Percentiles rank a stretch among this genome's conserved stretches.
Evolutionary conservation across 1,139 yeast species (phyloP).

Genomic region (Geotrichum histeridarum): DNA sequence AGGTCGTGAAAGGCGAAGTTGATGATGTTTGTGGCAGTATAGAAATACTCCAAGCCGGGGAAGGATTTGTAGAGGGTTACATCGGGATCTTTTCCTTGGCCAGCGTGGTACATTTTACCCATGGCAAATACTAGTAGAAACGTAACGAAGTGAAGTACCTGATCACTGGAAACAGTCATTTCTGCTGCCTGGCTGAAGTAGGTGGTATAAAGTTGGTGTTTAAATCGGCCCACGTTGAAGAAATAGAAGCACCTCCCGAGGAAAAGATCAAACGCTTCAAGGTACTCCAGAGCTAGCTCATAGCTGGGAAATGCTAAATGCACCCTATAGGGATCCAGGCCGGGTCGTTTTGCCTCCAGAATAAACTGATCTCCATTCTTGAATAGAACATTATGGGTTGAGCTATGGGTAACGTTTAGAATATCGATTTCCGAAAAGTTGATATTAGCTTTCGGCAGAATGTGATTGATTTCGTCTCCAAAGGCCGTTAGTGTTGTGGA

Average conservation of each 20-base stretch:
- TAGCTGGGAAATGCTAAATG: constrained; percentile 64
- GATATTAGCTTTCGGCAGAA: constrained; percentile 6
- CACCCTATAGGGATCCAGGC: neutral
- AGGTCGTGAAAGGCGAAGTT: constrained; percentile 25
- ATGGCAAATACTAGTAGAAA: constrained; percentile 66
- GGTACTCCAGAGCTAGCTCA: constrained; percentile 67
- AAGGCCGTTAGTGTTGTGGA: neutral
- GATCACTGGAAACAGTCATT: neutral
- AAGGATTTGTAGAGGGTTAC: constrained; percentile 1
- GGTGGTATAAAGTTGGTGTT: constrained; percentile 19
- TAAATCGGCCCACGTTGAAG: constrained; percentile 61
- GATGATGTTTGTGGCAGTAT: constrained; percentile 23
- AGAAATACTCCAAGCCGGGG: constrained; percentile 25
- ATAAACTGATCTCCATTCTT: neutral
- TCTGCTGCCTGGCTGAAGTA: constrained; percentile 29
- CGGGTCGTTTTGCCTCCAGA: neutral
- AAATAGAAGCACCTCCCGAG: constrained; percentile 84
- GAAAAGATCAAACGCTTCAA: constrained; percentile 71
- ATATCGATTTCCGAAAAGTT: neutral
- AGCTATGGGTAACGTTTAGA: neutral
- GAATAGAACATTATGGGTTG: neutral
- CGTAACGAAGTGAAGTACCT: constrained; percentile 49
- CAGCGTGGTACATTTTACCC: constrained; percentile 64
- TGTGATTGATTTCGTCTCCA: constrained; percentile 8
- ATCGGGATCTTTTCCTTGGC: neutral